phyloP scores from a whole-genome alignment of 164 flowering plant genomes.

The Taxillus chinensis region DNA sequence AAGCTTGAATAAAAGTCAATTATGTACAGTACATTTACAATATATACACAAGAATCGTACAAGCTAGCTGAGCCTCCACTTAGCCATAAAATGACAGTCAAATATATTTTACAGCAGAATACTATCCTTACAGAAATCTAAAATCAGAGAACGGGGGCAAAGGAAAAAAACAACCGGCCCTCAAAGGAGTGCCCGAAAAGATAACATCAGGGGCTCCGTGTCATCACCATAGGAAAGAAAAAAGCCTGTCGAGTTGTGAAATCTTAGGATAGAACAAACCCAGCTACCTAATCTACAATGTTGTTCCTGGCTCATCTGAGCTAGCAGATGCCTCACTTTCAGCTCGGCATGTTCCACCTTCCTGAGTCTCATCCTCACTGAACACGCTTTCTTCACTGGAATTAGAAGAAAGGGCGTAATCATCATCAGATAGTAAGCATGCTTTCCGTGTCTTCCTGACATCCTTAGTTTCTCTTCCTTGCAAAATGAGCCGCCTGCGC shows the following conservation, averaged over 20 bases:
- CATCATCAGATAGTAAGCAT: slow-evolving; percentile 37
- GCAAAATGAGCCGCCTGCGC: slow-evolving; percentile 60
- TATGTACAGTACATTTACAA: no score
- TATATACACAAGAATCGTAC: no score
- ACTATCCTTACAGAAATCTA: no score
- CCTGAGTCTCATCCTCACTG: slow-evolving; percentile 70
- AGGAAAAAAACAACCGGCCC: no score
- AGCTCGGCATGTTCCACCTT: slow-evolving; percentile 21
- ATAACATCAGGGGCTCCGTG: no score
- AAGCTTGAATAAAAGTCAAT: no score
- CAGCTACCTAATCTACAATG: slow-evolving; percentile 6
- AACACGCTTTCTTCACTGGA: slow-evolving; percentile 54
- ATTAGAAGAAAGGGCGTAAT: slow-evolving; percentile 34
- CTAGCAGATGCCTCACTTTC: slow-evolving; percentile 54
- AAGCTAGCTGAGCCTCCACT: no score
- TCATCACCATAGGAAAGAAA: no score
- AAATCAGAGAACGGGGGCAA: no score
- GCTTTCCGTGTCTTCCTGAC: slow-evolving; percentile 43
- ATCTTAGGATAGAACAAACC: neutral
- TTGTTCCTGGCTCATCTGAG: slow-evolving; percentile 41
- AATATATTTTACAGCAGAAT: no score
- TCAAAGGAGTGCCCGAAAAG: no score
- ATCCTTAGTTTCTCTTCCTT: slow-evolving; percentile 63
- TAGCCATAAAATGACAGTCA: no score
- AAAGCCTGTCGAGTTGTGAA: neutral